Percentiles rank a stretch among this genome's conserved stretches.
These are phyloP conservation scores for Aspergillus transmontanensis DNA, from an alignment of 2,329 filamentous ascomycete genomes.

Conservation along the genomic window DNA sequence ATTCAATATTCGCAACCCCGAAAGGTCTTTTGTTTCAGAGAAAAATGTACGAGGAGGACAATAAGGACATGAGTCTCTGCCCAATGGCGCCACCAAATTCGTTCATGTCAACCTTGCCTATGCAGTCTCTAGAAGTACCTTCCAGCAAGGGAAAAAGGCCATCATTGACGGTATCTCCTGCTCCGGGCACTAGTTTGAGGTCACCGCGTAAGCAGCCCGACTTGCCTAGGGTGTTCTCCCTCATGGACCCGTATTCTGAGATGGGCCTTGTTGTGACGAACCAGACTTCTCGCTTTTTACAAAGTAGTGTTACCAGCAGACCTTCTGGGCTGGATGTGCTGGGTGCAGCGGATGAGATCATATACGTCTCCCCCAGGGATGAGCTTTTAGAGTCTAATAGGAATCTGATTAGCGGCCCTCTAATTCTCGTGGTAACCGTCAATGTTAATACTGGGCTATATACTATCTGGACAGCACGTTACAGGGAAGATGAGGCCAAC, in stretches of 20 bases:
- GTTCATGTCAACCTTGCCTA: slow-evolving; percentile 71
- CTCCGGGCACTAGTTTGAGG: slow-evolving; percentile 59
- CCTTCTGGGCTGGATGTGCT: slow-evolving; percentile 58
- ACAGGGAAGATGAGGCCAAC: slow-evolving; percentile 67
- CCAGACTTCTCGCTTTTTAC: slow-evolving; percentile 36
- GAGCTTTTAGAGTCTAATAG: slow-evolving; percentile 33
- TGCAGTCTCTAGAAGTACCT: slow-evolving; percentile 36
- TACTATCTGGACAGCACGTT: slow-evolving; percentile 81
- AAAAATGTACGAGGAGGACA: slow-evolving; percentile 56
- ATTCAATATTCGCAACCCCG: slow-evolving; percentile 79
- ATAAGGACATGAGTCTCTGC: slow-evolving; percentile 13
- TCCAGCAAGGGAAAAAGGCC: slow-evolving; percentile 45
- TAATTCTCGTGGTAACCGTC: slow-evolving; percentile 78
- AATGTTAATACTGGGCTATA: slow-evolving; percentile 77
- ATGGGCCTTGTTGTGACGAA: slow-evolving; percentile 76
- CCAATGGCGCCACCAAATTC: slow-evolving; percentile 75
- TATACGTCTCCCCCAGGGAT: slow-evolving; percentile 77
- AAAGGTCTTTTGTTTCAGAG: slow-evolving; percentile 84
- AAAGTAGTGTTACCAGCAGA: slow-evolving; percentile 29
- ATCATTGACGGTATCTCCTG: slow-evolving; percentile 53
- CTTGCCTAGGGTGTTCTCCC: slow-evolving; percentile 69
- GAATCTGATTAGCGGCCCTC: slow-evolving; percentile 48
- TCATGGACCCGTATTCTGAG: slow-evolving; percentile 84
- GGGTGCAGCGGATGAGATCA: slow-evolving; percentile 75
- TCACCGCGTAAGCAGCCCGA: slow-evolving; percentile 58